Evolutionary conservation across 805 yeast genomes (phyloP).

Genomic region (Lachancea dasiensis): DNA sequence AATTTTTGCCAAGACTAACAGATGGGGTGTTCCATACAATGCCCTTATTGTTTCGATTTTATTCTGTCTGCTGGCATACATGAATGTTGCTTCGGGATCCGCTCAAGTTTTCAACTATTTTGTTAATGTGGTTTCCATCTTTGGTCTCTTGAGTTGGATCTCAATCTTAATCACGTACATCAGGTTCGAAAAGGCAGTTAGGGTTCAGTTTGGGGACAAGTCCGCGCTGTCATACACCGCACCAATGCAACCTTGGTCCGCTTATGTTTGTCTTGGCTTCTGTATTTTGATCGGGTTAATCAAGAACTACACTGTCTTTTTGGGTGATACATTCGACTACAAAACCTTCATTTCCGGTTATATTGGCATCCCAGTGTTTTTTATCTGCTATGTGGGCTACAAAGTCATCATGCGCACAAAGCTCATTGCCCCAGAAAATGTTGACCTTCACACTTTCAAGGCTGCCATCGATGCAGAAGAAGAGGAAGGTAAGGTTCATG

Average conservation of each 20-base stretch:
- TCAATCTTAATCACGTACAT: slow-evolving; percentile 64
- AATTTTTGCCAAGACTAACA: slow-evolving; percentile 57
- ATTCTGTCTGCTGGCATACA: slow-evolving; percentile 63
- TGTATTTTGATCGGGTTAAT: slow-evolving; percentile 53
- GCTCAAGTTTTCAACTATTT: slow-evolving; percentile 58
- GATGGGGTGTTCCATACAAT: slow-evolving; percentile 62
- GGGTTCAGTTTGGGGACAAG: slow-evolving; percentile 61
- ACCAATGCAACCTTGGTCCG: slow-evolving; percentile 64
- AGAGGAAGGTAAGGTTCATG: slow-evolving; percentile 29
- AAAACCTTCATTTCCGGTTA: slow-evolving; percentile 71
- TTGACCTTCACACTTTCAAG: slow-evolving; percentile 47
- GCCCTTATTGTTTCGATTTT: slow-evolving; percentile 45
- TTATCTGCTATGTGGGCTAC: slow-evolving; percentile 51
- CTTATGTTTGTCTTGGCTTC: slow-evolving; percentile 50
- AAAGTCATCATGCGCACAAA: slow-evolving; percentile 50
- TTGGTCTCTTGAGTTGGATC: slow-evolving; percentile 71
- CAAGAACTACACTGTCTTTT: slow-evolving; percentile 69
- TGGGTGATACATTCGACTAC: slow-evolving; percentile 54
- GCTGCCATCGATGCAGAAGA: slow-evolving; percentile 30
- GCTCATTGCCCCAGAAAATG: slow-evolving; percentile 46
- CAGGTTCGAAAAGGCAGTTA: slow-evolving; percentile 56
- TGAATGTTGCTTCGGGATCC: slow-evolving; percentile 56
- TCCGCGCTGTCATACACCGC: slow-evolving; percentile 52
- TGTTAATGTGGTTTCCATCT: slow-evolving; percentile 70
- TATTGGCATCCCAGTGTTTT: slow-evolving; percentile 56